Evolutionary conservation across 306 rosid species (phyloP).

Genomic region (Cucumis melo): DNA sequence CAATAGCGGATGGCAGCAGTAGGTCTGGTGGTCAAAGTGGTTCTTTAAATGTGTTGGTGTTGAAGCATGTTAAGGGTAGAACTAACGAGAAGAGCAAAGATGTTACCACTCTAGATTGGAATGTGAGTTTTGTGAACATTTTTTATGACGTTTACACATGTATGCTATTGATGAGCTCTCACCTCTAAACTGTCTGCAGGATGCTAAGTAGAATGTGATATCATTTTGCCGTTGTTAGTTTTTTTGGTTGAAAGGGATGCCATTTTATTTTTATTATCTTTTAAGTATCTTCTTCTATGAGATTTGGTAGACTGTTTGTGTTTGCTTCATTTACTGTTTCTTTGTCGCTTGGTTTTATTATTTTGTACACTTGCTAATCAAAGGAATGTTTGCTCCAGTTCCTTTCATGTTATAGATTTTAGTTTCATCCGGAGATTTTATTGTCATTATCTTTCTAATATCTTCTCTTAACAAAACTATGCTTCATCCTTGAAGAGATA

Average conservation of each 20-base stretch:
- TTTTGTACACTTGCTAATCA: not conserved
- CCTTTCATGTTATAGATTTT: not conserved
- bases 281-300: not conserved
- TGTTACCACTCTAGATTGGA: slow-evolving; percentile 94
- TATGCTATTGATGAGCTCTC: not conserved
- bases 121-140: slow-evolving; percentile 40
- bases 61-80: slow-evolving; percentile 82
- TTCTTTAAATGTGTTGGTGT: slow-evolving; percentile 46
- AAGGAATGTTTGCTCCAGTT: not conserved
- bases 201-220: not conserved
- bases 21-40: slow-evolving; percentile 39
- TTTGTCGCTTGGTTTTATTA: not conserved
- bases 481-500: not conserved
- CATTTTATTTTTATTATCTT: not conserved
- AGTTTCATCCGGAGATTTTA: too few relatives aligned
- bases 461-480: not conserved
- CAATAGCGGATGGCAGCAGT: slow-evolving; percentile 51
- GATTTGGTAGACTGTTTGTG: not conserved
- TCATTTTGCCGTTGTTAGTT: not conserved
- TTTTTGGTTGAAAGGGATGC: not conserved
- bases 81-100: slow-evolving; percentile 79
- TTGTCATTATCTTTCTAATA: too few relatives aligned
- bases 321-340: not conserved
- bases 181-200: not conserved
- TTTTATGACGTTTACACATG: not conserved